These are phyloP conservation scores for Trypanosoma cruzi DNA, from an alignment of 208 protist genomes.

Conservation along the genomic window DNA sequence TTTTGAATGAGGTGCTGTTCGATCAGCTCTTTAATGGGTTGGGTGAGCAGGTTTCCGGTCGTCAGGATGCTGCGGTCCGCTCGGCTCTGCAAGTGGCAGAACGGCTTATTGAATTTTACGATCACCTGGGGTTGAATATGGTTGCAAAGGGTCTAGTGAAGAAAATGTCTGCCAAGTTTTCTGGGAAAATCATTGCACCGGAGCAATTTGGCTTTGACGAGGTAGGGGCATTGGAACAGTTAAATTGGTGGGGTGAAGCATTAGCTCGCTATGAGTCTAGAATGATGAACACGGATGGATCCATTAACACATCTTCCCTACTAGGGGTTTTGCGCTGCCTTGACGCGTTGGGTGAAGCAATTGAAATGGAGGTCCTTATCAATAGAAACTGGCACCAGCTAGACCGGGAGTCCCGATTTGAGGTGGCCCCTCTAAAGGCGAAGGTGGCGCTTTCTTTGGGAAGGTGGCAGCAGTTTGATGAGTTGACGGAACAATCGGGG, in stretches of 20 bases:
- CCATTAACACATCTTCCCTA: constrained; percentile 56
- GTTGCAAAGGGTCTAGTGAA: constrained; percentile 83
- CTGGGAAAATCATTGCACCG: constrained; percentile 69
- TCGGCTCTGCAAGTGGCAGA: constrained; percentile 61
- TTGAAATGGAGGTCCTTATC: constrained; percentile 55
- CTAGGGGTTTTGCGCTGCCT: constrained; percentile 81
- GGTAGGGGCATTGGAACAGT: constrained; percentile 83
- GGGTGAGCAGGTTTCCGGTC: constrained; percentile 31
- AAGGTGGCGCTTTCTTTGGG: constrained; percentile 83
- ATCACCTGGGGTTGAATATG: constrained; percentile 85
- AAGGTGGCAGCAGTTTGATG: constrained; percentile 79
- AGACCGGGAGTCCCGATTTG: constrained; percentile 39
- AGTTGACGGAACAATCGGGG: constrained; percentile 39
- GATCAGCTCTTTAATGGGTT: constrained; percentile 58
- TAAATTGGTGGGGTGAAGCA: constrained; percentile 89
- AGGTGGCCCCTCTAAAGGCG: constrained; percentile 77
- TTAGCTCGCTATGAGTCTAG: constrained; percentile 70
- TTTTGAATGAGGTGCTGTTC: constrained; percentile 89
- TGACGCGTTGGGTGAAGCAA: constrained; percentile 75
- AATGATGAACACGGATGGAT: constrained; percentile 43
- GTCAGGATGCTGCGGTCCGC: constrained; percentile 53
- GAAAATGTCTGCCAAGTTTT: constrained; percentile 76
- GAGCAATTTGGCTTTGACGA: constrained; percentile 83
- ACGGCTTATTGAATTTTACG: constrained; percentile 86
- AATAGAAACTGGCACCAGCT: constrained; percentile 68